Evolutionary conservation across 2,329 filamentous ascomycete genomes (phyloP).

Genomic region (Malbranchea cinnamomea): DNA sequence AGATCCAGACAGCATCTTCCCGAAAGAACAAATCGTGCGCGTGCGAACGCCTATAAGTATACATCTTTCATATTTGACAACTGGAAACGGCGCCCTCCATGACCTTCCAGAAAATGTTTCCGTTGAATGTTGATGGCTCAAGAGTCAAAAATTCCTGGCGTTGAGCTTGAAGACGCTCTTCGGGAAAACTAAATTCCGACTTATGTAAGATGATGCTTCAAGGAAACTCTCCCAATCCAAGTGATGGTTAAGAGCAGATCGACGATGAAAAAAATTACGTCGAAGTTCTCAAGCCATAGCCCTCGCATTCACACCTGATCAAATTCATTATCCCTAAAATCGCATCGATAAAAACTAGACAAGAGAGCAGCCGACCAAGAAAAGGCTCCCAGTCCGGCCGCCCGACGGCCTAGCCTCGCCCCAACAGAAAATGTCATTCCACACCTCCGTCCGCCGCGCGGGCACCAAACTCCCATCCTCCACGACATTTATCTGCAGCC

Average conservation of each 20-base stretch:
- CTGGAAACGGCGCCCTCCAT: no score
- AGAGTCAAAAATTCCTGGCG: no score
- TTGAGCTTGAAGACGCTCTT: no score
- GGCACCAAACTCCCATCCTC: constrained; percentile 6
- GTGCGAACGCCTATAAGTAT: not conserved
- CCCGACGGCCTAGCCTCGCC: no score
- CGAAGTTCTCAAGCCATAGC: constrained; percentile 7
- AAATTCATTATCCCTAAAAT: no score
- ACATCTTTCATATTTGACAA: constrained; percentile 2
- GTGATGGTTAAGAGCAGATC: no score
- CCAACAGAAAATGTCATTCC: constrained; percentile 20
- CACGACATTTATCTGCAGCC: constrained; percentile 34
- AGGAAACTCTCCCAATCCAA: no score
- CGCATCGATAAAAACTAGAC: constrained; percentile 12
- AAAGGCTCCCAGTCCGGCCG: no score
- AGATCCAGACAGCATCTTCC: constrained; percentile 9
- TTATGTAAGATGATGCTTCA: constrained; percentile 18
- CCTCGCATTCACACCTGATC: constrained; percentile 14
- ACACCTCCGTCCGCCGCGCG: constrained; percentile 21
- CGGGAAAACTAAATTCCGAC: constrained; percentile 9
- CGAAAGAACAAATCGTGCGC: constrained; percentile 10
- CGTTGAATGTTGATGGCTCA: no score
- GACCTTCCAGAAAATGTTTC: no score
- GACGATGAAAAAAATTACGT: constrained; percentile 6
- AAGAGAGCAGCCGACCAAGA: constrained; percentile 3